A percentile compares a stretch with the other conserved stretches of the same genome.
Conservation (phyloP, 345 rosid species). For the Heritiera fomes region DNA sequence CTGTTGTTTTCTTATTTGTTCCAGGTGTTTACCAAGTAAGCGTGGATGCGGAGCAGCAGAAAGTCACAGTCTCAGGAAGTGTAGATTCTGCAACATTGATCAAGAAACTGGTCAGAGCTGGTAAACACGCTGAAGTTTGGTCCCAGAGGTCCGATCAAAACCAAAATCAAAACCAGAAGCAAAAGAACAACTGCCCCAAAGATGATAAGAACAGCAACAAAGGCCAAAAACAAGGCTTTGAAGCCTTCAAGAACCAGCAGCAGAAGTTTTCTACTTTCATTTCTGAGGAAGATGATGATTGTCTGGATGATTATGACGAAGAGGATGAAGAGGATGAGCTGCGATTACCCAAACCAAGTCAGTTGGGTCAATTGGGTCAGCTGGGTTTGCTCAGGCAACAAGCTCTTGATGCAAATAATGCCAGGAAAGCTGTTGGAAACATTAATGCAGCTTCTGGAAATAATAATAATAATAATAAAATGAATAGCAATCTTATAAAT, state of each 20-base stretch:
- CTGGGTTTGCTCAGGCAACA: constrained; percentile 43
- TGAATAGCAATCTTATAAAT: constrained; percentile 39
- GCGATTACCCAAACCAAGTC: constrained; percentile 33
- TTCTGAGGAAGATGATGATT: constrained; percentile 52
- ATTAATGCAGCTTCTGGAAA: constrained; percentile 22
- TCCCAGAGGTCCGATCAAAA: constrained; percentile 47
- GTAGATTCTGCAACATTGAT: constrained; percentile 66
- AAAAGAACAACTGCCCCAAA: constrained; percentile 33
- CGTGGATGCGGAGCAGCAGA: constrained; percentile 74
- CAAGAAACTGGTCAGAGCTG: constrained; percentile 63
- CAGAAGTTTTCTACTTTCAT: constrained; percentile 35
- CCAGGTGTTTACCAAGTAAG: constrained; percentile 70
- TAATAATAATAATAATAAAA: constrained; percentile 32
- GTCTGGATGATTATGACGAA: constrained; percentile 39
- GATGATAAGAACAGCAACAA: constrained; percentile 47
- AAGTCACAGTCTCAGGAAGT: constrained; percentile 61
- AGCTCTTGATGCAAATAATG: constrained; percentile 38
- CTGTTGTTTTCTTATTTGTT: constrained; percentile 6
- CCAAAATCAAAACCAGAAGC: constrained; percentile 43
- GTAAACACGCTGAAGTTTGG: constrained; percentile 82
- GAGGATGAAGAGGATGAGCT: constrained; percentile 44
- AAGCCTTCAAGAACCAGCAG: constrained; percentile 58
- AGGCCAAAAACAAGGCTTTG: constrained; percentile 55
- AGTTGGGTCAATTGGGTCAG: constrained; percentile 27
- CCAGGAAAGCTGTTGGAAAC: constrained; percentile 45